A percentile compares a stretch with the other conserved stretches of the same genome.
These are phyloP conservation scores for Solanum rostratum DNA, from an alignment of 257 asterid genomes.

Conservation along the genomic window DNA sequence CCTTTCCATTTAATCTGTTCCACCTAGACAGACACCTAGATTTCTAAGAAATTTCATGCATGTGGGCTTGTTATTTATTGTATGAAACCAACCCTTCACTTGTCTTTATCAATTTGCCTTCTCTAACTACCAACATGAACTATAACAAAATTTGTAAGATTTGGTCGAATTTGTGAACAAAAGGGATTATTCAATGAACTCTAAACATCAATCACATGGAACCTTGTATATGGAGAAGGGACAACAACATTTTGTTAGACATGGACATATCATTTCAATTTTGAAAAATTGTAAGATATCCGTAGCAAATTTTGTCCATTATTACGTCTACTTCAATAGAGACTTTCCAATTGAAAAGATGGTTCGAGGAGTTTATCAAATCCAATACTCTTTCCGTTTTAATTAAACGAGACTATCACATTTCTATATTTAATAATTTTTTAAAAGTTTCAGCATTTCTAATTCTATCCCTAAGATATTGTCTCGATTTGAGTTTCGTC, in stretches of 20 bases:
- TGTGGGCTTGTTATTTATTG: neutral
- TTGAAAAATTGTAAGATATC: neutral
- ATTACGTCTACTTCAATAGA: neutral
- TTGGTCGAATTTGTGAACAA: neutral
- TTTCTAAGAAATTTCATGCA: neutral
- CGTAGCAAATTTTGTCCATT: neutral
- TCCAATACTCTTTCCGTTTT: neutral
- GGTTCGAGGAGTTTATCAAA: neutral
- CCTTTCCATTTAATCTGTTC: neutral
- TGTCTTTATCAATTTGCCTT: neutral
- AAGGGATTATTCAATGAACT: neutral
- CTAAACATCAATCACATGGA: neutral
- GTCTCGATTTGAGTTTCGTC: too few species aligned
- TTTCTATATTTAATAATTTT: neutral
- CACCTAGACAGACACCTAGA: neutral
- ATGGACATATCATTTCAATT: neutral
- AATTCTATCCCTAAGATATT: neutral
- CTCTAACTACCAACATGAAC: neutral
- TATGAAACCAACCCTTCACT: neutral
- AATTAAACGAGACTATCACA: neutral
- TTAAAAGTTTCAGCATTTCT: neutral
- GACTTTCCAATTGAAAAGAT: neutral
- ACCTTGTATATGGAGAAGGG: neutral
- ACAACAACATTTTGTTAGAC: neutral
- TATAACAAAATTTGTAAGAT: neutral